Evolutionary conservation across 1,284 basidiomycete species (phyloP).

Genomic region (Pseudomicrostroma phylloplanum): DNA sequence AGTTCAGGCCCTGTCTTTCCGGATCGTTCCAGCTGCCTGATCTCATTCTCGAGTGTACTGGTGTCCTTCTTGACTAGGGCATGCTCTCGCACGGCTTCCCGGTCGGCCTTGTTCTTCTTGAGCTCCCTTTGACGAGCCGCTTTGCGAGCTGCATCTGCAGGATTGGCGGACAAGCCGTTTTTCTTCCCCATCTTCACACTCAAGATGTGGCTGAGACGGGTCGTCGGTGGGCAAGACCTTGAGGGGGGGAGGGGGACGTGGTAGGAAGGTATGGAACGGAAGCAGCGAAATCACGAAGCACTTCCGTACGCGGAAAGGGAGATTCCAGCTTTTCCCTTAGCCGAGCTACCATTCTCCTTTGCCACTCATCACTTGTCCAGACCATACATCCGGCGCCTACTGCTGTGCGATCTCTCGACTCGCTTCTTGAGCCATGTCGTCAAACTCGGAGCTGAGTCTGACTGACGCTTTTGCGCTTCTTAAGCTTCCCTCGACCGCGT

Average conservation of each 20-base stretch:
- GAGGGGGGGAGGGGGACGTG: not conserved
- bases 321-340: too few relatives aligned
- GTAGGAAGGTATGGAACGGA: not conserved
- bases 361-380: too few relatives aligned
- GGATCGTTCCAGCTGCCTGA: conserved; percentile 5
- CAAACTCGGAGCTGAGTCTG: too few relatives aligned
- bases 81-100: conserved; percentile 37
- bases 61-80: conserved; percentile 7
- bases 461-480: conserved; percentile 12
- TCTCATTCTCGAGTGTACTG: conserved; percentile 2
- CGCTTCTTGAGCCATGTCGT: too few relatives aligned
- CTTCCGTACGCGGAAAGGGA: too few relatives aligned
- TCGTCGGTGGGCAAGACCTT: not conserved
- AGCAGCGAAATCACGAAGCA: not conserved
- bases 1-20: conserved; percentile 6
- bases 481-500: conserved; percentile 11
- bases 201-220: not conserved
- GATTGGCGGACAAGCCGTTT: conserved; percentile 32
- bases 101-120: conserved; percentile 43
- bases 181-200: conserved; percentile 9
- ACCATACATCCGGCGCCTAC: too few relatives aligned
- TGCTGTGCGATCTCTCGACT: too few relatives aligned
- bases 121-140: conserved; percentile 32
- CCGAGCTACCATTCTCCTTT: too few relatives aligned
- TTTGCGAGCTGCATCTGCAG: conserved; percentile 50